Conservation (phyloP, 306 rosid species). For the Prunus kanzakura region DNA sequence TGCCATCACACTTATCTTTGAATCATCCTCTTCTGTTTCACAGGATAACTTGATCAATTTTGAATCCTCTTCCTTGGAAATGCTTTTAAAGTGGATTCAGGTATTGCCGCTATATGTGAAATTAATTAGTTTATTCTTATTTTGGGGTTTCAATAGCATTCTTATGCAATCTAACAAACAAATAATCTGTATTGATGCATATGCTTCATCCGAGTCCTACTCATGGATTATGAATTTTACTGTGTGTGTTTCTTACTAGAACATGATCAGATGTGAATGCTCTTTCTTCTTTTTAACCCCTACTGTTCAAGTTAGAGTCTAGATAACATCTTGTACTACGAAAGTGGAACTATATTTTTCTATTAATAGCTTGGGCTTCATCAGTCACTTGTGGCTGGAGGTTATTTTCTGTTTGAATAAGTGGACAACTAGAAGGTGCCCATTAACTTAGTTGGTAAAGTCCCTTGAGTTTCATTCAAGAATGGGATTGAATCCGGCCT, state of each 20-base stretch:
- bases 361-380: too few species aligned
- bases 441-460: too few species aligned
- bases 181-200: neutral
- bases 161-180: neutral
- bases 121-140: constrained; percentile 5
- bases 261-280: too few species aligned
- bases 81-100: constrained; percentile 89
- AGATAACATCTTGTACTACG: too few species aligned
- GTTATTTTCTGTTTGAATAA: too few species aligned
- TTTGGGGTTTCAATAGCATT: neutral
- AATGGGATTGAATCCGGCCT: too few species aligned
- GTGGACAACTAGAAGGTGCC: too few species aligned
- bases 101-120: constrained; percentile 27
- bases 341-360: too few species aligned
- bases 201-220: neutral
- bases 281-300: too few species aligned
- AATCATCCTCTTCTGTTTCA: constrained; percentile 16
- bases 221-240: neutral
- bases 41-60: constrained; percentile 46
- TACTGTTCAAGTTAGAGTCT: too few species aligned
- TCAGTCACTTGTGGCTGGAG: too few species aligned
- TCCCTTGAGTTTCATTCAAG: too few species aligned
- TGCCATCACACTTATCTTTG: constrained; percentile 3
- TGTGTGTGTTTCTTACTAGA: neutral
- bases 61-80: constrained; percentile 55